Conservation (phyloP, 2,329 filamentous ascomycete species). For the Coniosporium tulheliwenetii region DNA sequence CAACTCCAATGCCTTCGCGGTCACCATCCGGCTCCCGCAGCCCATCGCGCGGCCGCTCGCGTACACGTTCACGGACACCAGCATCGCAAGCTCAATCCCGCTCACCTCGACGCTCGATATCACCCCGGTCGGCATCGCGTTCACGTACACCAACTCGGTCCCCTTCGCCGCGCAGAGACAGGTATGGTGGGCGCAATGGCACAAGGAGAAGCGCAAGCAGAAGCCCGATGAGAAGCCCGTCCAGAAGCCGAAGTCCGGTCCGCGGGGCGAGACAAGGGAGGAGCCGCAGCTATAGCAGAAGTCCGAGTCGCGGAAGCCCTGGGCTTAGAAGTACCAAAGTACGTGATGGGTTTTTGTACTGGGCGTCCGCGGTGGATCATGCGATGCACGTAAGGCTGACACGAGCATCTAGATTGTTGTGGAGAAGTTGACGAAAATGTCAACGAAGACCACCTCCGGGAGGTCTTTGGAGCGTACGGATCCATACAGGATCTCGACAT, state of each 20-base stretch:
- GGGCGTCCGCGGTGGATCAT: not conserved
- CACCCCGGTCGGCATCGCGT: slow-evolving; percentile 19
- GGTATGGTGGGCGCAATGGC: slow-evolving; percentile 16
- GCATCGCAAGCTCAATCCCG: slow-evolving; percentile 11
- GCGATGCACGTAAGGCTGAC: slow-evolving; percentile 1
- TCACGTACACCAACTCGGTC: slow-evolving; percentile 14
- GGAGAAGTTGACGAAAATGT: slow-evolving; percentile 94
- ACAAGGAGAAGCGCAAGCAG: slow-evolving; percentile 7
- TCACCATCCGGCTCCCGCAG: slow-evolving; percentile 12
- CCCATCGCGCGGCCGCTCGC: slow-evolving; percentile 24
- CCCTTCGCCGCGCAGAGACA: slow-evolving; percentile 4
- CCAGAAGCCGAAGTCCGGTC: slow-evolving; percentile 7
- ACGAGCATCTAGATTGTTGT: slow-evolving; percentile 59
- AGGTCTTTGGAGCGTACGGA: slow-evolving; percentile 86
- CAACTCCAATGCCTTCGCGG: slow-evolving; percentile 13
- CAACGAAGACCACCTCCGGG: slow-evolving; percentile 70
- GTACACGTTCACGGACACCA: slow-evolving; percentile 10
- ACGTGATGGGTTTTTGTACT: slow-evolving; percentile 1
- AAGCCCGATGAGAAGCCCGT: not conserved
- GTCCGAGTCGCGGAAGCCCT: slow-evolving; percentile 18
- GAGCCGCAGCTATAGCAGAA: slow-evolving; percentile 18
- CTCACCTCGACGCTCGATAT: slow-evolving; percentile 20
- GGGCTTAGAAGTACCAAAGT: slow-evolving; percentile 22
- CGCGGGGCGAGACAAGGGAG: slow-evolving; percentile 2
- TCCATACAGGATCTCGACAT: slow-evolving; percentile 76